Conservation (phyloP, 306 rosid genomes). For the Gleditsia sinensis region DNA sequence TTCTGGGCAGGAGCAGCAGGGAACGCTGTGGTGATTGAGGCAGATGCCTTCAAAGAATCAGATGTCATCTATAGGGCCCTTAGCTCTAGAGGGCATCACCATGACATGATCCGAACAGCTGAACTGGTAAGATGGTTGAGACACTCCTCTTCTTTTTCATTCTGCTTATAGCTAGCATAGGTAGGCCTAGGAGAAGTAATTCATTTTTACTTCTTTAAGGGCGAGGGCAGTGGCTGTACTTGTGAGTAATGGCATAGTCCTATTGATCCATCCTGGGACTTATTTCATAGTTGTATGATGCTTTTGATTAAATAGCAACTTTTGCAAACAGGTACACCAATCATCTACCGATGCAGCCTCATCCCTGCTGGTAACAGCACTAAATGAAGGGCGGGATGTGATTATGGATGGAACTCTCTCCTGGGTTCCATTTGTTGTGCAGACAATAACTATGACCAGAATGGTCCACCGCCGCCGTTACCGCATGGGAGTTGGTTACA, state of each 20-base stretch:
- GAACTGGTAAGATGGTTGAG: slow-evolving; percentile 62
- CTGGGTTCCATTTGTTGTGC: slow-evolving; percentile 95
- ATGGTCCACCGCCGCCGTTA: slow-evolving; percentile 95
- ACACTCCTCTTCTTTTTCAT: slow-evolving; percentile 25
- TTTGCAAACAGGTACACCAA: slow-evolving; percentile 75
- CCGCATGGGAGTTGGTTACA: slow-evolving; percentile 95
- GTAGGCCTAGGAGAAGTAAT: neutral
- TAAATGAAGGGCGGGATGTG: slow-evolving; percentile 88
- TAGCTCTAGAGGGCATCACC: slow-evolving; percentile 81
- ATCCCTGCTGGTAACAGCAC: slow-evolving; percentile 88
- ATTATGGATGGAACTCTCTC: slow-evolving; percentile 98
- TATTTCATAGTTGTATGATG: slow-evolving; percentile 1
- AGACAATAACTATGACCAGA: slow-evolving; percentile 95
- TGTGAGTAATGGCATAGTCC: neutral
- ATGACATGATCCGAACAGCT: slow-evolving; percentile 90
- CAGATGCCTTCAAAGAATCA: slow-evolving; percentile 96
- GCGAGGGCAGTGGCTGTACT: neutral
- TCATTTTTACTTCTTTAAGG: neutral
- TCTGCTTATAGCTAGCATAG: neutral
- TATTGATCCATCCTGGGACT: neutral
- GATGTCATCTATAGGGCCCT: slow-evolving; percentile 93
- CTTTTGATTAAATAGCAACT: slow-evolving; percentile 1
- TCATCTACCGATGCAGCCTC: slow-evolving; percentile 98
- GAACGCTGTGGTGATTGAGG: slow-evolving; percentile 85
- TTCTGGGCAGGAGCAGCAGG: slow-evolving; percentile 90